Evolutionary conservation across 495 filamentous ascomycete species (phyloP).

Genomic region (Hyaloscypha hepaticicola): DNA sequence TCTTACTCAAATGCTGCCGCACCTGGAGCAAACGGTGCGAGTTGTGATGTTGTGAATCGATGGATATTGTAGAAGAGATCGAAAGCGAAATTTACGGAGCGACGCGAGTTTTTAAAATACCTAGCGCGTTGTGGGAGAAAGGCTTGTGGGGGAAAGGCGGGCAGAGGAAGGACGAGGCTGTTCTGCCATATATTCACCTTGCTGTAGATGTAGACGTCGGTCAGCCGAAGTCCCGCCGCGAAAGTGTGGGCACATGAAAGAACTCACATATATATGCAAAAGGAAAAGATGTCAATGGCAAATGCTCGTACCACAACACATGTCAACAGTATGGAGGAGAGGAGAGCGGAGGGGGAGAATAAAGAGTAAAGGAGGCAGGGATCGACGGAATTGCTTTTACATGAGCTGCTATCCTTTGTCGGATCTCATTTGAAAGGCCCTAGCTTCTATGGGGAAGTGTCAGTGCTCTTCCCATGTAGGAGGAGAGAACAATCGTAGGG

Average conservation of each 20-base stretch:
- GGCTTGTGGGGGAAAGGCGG: too few species aligned
- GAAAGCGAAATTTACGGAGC: too few species aligned
- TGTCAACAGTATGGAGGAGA: background rate
- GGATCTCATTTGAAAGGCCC: background rate
- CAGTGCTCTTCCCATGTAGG: constrained; percentile 3
- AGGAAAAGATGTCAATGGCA: background rate
- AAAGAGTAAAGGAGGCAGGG: background rate
- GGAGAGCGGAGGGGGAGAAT: background rate
- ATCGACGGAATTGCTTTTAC: background rate
- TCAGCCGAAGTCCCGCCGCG: background rate
- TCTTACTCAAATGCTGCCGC: background rate
- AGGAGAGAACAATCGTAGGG: background rate
- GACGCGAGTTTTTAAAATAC: too few species aligned
- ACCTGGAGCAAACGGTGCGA: background rate
- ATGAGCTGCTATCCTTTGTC: background rate
- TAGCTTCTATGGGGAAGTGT: constrained; percentile 4
- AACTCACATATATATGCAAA: background rate
- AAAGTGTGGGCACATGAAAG: background rate
- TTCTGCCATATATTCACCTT: background rate
- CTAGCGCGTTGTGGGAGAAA: too few species aligned
- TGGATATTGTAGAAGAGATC: too few species aligned
- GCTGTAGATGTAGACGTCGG: background rate
- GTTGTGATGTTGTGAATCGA: too few species aligned
- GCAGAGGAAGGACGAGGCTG: too few species aligned
- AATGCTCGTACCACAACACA: background rate